A percentile compares a stretch with the other conserved stretches of the same genome.
These are phyloP conservation scores for Amanita pseudoporphyria DNA, from an alignment of 768 basidiomycete genomes.

Conservation along the genomic window DNA sequence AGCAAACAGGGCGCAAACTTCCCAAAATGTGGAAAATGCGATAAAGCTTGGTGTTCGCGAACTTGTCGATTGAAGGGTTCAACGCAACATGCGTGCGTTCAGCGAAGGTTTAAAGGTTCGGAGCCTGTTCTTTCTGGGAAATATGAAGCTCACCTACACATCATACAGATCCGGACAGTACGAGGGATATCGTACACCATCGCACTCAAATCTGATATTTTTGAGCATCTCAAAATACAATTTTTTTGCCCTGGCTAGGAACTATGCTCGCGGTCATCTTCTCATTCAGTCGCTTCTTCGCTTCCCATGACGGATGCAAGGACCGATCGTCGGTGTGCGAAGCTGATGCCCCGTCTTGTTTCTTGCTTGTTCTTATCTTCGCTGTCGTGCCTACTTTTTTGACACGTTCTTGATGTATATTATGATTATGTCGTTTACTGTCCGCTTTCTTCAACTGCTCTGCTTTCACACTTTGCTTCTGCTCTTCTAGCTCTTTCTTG, in stretches of 20 bases:
- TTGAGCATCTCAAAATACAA: slow-evolving; percentile 40
- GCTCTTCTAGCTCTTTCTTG: slow-evolving; percentile 41
- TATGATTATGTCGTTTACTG: background rate
- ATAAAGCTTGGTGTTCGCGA: slow-evolving; percentile 55
- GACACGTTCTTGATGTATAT: background rate
- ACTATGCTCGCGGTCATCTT: slow-evolving; percentile 51
- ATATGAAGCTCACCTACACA: background rate
- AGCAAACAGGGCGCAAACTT: slow-evolving; percentile 42
- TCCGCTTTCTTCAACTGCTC: slow-evolving; percentile 2
- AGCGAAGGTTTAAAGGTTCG: background rate
- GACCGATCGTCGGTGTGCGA: slow-evolving; percentile 24
- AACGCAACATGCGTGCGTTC: slow-evolving; percentile 39
- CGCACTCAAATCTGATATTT: slow-evolving; percentile 8
- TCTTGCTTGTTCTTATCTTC: background rate
- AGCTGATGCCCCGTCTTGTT: background rate
- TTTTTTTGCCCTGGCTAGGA: slow-evolving; percentile 78
- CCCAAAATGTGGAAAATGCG: slow-evolving; percentile 53
- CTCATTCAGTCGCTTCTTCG: slow-evolving; percentile 75
- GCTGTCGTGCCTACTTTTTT: background rate
- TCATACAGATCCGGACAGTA: slow-evolving; percentile 1
- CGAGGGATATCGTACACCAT: background rate
- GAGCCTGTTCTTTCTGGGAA: background rate
- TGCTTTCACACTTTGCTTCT: background rate
- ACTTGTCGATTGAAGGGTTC: slow-evolving; percentile 45
- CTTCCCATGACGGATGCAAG: slow-evolving; percentile 96